Evolutionary conservation across 768 basidiomycete species (phyloP), one percentile per base, ranked within the genome.

Genomic region (Tricholoma sp.): DNA sequence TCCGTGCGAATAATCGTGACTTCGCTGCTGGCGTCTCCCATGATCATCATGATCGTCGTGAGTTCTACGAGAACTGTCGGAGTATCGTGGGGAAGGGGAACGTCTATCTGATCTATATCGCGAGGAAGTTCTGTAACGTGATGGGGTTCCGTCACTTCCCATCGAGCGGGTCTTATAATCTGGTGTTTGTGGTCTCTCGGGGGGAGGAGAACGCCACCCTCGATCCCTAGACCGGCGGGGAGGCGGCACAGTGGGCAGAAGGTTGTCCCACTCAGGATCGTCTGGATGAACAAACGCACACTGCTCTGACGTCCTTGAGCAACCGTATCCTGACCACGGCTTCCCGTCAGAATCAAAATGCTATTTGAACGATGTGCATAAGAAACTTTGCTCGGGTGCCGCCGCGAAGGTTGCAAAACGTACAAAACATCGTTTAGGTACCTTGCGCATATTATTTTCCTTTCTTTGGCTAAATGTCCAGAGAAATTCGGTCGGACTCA

Each of bases 221-320:
- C 24, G 43, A n/a, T 18, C 16, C 14, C 1, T 29, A 27, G 24
- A 21, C 32, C 50, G 14, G 11, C 22, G 54, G 5, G 57, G 57
- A 18, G 57, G 57, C 9, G 21, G n/a, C n/a, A n/a, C 19, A 9
- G 57, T 21, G 27, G 63, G 59, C 5, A 62, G 45, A 37, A 57
- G 49, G 19, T 37, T 11, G 4, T 46, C 19, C 71, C 71, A 74
- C 29, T 50, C 45, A 8, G 62, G 60, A 29, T 74, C 66, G 11
- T 56, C 46, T 39, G 71, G 72, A 43, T 74, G 72, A 6, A 64
- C 61, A 35, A 66, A 73, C 0, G 14, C 37, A 50, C 72, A 73
- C 7, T 4, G 11, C 0, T 35, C 19, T 19, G 56, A 3, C 0
- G 27, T n/a, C 4, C 50, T 57, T 11, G n/a, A 54, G 32, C 64